Conservation (phyloP, 495 filamentous ascomycete species). For the Lophiotrema nucula region DNA sequence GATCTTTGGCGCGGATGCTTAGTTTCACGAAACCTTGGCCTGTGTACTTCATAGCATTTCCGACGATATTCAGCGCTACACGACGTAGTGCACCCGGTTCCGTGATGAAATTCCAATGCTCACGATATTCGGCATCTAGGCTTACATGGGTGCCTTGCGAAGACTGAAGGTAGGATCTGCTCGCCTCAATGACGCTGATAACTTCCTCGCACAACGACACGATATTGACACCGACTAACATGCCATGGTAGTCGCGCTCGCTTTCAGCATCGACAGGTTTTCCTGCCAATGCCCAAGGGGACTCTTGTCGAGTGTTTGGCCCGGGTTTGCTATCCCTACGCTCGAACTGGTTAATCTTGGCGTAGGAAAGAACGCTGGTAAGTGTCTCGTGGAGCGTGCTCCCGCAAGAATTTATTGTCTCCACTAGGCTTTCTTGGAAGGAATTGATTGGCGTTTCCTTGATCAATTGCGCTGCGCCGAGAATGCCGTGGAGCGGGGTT, state of each 20-base stretch:
- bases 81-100: conserved; percentile 11
- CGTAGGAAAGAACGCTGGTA: conserved; percentile 10
- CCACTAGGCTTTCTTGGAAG: conserved; percentile 8
- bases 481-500: conserved; percentile 24
- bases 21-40: conserved; percentile 10
- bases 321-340: neutral
- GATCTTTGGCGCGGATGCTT: too few species aligned
- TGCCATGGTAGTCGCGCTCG: too few species aligned
- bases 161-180: neutral
- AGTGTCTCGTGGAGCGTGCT: conserved; percentile 18
- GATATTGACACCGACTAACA: neutral
- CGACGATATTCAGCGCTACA: conserved; percentile 22
- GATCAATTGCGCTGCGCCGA: conserved; percentile 18
- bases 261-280: too few species aligned
- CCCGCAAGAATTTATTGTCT: conserved; percentile 4
- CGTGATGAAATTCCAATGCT: conserved; percentile 6
- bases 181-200: neutral
- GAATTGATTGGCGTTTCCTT: neutral
- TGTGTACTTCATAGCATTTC: conserved; percentile 28
- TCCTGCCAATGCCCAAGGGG: too few species aligned
- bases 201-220: neutral
- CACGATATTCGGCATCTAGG: neutral
- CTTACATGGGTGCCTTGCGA: neutral
- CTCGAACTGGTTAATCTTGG: conserved; percentile 17
- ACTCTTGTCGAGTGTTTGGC: neutral